These are phyloP conservation scores for Neurospora sp. DNA, from an alignment of 2,329 filamentous ascomycete species.

Conservation along the genomic window DNA sequence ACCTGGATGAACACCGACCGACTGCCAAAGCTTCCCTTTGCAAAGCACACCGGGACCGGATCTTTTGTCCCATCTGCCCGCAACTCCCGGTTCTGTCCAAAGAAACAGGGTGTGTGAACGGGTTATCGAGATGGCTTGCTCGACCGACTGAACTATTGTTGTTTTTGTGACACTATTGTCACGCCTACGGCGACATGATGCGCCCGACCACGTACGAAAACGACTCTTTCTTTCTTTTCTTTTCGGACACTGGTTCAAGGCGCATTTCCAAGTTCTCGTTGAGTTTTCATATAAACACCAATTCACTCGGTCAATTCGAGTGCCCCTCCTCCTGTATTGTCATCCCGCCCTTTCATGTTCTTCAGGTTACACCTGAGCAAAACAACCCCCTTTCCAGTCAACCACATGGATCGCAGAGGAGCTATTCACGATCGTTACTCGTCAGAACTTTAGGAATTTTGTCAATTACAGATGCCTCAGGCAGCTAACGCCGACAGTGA, in stretches of 20 bases:
- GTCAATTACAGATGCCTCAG: background rate
- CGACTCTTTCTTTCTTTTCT: background rate
- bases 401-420: background rate
- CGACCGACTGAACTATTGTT: background rate
- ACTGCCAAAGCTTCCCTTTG: background rate
- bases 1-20: background rate
- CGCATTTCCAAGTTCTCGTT: background rate
- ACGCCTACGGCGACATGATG: background rate
- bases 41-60: background rate
- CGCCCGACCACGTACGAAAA: background rate
- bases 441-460: background rate
- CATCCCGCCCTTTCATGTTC: background rate
- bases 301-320: background rate
- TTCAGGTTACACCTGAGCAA: background rate
- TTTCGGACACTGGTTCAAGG: background rate
- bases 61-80: background rate
- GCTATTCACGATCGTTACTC: background rate
- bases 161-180: background rate
- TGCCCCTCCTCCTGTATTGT: background rate
- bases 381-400: background rate
- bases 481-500: background rate
- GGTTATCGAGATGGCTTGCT: background rate
- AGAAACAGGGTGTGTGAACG: background rate
- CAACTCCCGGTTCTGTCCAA: background rate
- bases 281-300: background rate